Evolutionary conservation across 768 basidiomycete species (phyloP).

Genomic region (Trichaptum fuscoviolaceum): DNA sequence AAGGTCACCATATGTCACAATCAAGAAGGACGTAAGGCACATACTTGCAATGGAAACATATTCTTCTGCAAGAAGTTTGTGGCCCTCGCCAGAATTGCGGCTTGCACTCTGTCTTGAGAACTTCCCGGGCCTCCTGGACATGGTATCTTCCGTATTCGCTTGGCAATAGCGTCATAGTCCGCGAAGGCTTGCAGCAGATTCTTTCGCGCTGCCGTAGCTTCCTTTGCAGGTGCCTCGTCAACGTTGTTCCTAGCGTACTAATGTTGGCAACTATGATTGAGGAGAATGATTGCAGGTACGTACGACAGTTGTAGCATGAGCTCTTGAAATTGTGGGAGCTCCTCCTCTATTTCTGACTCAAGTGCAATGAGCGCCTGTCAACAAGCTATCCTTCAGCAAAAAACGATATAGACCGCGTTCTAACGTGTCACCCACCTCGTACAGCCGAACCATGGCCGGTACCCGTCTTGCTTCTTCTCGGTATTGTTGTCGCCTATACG

Average conservation of each 20-base stretch:
- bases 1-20: not conserved
- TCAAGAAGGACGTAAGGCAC: conserved; percentile 8
- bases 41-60: conserved; percentile 81
- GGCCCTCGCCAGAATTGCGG: conserved; percentile 71
- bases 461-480: conserved; percentile 53
- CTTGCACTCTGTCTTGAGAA: conserved; percentile 81
- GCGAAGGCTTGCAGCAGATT: conserved; percentile 79
- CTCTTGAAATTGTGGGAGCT: conserved; percentile 86
- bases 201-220: conserved; percentile 69
- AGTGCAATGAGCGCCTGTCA: conserved; percentile 60
- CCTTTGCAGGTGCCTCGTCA: conserved; percentile 53
- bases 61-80: conserved; percentile 82
- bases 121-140: conserved; percentile 54
- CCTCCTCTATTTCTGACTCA: conserved; percentile 87
- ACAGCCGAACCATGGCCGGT: conserved; percentile 62
- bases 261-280: conserved; percentile 5
- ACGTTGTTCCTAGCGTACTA: conserved; percentile 20
- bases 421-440: conserved; percentile 46
- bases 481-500: conserved; percentile 71
- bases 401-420: not conserved
- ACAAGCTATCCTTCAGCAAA: conserved; percentile 1
- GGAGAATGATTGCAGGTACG: conserved; percentile 12
- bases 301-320: conserved; percentile 68
- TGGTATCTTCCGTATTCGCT: conserved; percentile 74
- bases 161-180: conserved; percentile 85